These are phyloP conservation scores for Boletus pseudopeckii DNA, from an alignment of 768 basidiomycete species.

Conservation along the genomic window DNA sequence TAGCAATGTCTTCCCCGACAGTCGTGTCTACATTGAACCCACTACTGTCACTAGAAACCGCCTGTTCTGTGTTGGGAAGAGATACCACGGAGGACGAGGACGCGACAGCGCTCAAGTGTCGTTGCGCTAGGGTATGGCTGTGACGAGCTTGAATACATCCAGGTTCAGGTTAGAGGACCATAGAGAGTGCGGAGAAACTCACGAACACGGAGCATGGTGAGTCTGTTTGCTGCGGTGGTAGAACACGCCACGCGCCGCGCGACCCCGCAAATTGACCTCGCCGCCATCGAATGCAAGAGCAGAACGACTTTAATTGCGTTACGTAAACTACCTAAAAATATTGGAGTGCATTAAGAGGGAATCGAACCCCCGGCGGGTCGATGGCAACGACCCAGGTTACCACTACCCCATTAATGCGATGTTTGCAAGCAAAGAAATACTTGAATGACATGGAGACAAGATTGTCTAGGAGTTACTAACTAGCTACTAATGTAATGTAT, in stretches of 20 bases:
- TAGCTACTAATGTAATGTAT: too few species aligned
- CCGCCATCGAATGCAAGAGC: neutral
- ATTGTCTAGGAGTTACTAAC: too few species aligned
- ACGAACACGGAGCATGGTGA: constrained; percentile 5
- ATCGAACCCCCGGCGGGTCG: constrained; percentile 88
- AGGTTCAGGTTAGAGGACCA: neutral
- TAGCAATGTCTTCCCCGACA: neutral
- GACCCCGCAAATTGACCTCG: neutral
- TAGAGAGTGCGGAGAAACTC: constrained; percentile 3
- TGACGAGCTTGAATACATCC: constrained; percentile 1
- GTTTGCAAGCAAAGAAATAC: too few species aligned
- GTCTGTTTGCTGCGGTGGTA: neutral
- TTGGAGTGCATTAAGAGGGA: constrained; percentile 38
- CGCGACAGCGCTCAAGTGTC: constrained; percentile 4
- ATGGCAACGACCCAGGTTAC: constrained; percentile 68
- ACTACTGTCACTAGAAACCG: neutral
- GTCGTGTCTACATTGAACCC: neutral
- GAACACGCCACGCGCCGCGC: neutral
- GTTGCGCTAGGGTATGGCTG: neutral
- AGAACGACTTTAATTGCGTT: neutral
- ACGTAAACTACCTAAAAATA: neutral
- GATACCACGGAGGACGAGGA: neutral
- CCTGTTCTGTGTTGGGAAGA: neutral
- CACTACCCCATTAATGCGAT: constrained; percentile 60
- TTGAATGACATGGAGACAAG: too few species aligned